A percentile compares a stretch with the other conserved stretches of the same genome.
phyloP scores from a whole-genome alignment of 2,329 filamentous ascomycete genomes.

The Graphilbum sp. region DNA sequence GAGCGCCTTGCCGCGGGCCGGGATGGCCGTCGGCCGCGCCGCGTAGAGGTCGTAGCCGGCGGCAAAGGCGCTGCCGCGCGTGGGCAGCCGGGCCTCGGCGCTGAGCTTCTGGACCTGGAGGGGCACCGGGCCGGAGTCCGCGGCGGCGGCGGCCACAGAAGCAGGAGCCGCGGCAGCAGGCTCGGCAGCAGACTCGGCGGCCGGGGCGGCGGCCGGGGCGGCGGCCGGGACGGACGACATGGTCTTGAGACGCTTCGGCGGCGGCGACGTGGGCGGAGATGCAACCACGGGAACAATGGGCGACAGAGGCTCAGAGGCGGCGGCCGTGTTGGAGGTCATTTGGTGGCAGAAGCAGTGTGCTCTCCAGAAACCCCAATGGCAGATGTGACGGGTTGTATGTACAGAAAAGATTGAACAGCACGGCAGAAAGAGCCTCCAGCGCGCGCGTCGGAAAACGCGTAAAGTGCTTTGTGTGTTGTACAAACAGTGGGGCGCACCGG shows the following conservation, averaged over 20 bases:
- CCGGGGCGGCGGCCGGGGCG: constrained; percentile 12
- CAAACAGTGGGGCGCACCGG: neutral
- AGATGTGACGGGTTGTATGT: too few relatives aligned
- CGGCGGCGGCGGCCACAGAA: constrained; percentile 7
- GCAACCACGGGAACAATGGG: constrained; percentile 16
- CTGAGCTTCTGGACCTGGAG: constrained; percentile 82
- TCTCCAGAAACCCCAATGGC: too few relatives aligned
- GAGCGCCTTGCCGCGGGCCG: constrained; percentile 65
- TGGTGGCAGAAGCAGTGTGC: neutral
- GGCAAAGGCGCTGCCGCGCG: constrained; percentile 73
- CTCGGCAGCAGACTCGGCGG: constrained; percentile 3
- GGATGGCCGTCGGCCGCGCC: constrained; percentile 57
- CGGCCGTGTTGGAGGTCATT: constrained; percentile 6
- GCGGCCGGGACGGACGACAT: constrained; percentile 19
- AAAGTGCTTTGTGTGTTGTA: constrained; percentile 1
- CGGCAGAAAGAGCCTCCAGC: constrained; percentile 1
- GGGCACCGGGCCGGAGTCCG: too few relatives aligned
- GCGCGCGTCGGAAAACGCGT: constrained; percentile 5
- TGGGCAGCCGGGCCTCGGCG: constrained; percentile 63
- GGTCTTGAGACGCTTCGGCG: constrained; percentile 66
- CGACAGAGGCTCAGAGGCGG: neutral
- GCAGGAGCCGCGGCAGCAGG: constrained; percentile 15
- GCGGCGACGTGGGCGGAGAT: constrained; percentile 53
- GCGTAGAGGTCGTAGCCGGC: constrained; percentile 92
- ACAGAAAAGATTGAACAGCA: too few relatives aligned